These are phyloP conservation scores for Fulvia fulva DNA, from an alignment of 2,329 filamentous ascomycete genomes.

Conservation along the genomic window DNA sequence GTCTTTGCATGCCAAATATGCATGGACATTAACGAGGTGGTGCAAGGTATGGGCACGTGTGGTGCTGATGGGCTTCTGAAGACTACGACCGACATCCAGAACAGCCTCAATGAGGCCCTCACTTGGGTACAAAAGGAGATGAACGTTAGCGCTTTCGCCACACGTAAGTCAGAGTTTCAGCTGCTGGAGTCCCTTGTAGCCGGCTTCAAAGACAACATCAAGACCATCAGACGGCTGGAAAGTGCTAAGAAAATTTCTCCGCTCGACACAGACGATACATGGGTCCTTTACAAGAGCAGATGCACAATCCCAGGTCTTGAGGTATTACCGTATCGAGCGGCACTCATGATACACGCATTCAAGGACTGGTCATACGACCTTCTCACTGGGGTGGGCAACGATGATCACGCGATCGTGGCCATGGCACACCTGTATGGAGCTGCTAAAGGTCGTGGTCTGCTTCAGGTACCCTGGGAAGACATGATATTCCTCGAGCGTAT, in stretches of 20 bases:
- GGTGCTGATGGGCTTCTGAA: not conserved
- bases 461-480: conserved; percentile 10
- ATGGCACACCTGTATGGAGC: conserved; percentile 13
- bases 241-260: too few species aligned
- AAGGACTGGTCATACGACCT: not conserved
- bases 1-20: not conserved
- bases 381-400: not conserved
- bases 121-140: not conserved
- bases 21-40: not conserved
- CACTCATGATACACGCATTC: not conserved
- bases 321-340: not conserved
- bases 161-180: too few species aligned
- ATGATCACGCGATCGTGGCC: not conserved
- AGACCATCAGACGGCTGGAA: too few species aligned
- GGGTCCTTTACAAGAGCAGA: not conserved
- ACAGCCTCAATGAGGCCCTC: not conserved
- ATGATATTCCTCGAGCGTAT: conserved; percentile 10
- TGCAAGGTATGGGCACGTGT: not conserved
- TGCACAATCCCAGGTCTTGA: not conserved
- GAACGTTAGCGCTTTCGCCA: not conserved
- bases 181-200: too few species aligned
- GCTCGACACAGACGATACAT: too few species aligned
- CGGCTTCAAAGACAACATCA: too few species aligned
- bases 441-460: not conserved
- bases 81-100: not conserved